phyloP scores from a whole-genome alignment of 306 rosid species.

The Glycyrrhiza uralensis region DNA sequence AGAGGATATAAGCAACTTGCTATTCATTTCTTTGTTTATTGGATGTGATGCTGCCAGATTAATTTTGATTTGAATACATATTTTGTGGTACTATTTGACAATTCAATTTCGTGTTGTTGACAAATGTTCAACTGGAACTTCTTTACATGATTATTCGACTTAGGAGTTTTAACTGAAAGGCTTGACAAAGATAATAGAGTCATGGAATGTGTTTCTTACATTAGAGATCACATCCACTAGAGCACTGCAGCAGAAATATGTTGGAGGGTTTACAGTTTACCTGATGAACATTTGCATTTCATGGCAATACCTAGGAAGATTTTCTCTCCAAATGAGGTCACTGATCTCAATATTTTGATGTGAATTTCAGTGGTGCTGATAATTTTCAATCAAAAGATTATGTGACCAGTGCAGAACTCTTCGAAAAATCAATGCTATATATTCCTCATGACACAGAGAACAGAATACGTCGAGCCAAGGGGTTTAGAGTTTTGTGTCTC shows the following conservation, averaged over 20 bases:
- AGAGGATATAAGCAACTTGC: background rate
- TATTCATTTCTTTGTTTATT: background rate
- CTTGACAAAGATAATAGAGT: background rate
- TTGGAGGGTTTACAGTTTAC: background rate
- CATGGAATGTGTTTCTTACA: background rate
- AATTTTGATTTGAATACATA: background rate
- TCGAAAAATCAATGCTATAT: slow-evolving; percentile 93
- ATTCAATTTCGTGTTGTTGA: background rate
- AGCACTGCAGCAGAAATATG: background rate
- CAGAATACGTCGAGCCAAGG: slow-evolving; percentile 75
- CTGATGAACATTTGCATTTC: background rate
- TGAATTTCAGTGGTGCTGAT: slow-evolving; percentile 66
- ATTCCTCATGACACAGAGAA: slow-evolving; percentile 68
- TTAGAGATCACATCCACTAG: background rate
- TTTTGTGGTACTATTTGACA: background rate
- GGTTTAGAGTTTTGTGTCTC: slow-evolving; percentile 86
- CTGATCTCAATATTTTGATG: slow-evolving; percentile 14
- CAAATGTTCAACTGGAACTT: background rate
- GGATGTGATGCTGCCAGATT: background rate
- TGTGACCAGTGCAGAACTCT: slow-evolving; percentile 77
- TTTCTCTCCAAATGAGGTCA: slow-evolving; percentile 5
- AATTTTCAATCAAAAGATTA: slow-evolving; percentile 81
- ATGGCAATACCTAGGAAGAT: background rate
- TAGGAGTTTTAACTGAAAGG: background rate
- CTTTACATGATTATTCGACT: background rate